Conservation (phyloP, 2,329 filamentous ascomycete genomes). For the Monosporascus ibericus region DNA sequence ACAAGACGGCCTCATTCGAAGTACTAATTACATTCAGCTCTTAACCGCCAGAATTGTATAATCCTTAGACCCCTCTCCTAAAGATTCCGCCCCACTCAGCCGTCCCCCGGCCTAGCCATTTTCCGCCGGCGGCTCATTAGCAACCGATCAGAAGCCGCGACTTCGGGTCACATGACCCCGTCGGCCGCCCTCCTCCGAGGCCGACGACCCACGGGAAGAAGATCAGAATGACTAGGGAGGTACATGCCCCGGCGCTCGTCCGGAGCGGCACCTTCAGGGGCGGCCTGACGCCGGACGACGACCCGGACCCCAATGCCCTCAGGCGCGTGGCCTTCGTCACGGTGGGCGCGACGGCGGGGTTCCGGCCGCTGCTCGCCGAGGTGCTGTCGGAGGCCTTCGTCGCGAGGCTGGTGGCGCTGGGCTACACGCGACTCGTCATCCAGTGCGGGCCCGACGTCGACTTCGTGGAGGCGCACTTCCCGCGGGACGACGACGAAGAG, state of each 20-base stretch:
- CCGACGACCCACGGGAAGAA: too few relatives aligned
- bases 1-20: too few relatives aligned
- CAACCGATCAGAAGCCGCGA: too few relatives aligned
- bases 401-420: constrained; percentile 45
- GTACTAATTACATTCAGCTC: too few relatives aligned
- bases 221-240: too few relatives aligned
- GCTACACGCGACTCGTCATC: constrained; percentile 67
- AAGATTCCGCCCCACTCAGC: too few relatives aligned
- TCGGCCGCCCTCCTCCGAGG: too few relatives aligned
- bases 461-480: constrained; percentile 38
- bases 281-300: not conserved
- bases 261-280: not conserved
- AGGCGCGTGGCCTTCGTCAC: constrained; percentile 67
- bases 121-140: too few relatives aligned
- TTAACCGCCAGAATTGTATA: too few relatives aligned
- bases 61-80: too few relatives aligned
- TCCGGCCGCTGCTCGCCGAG: constrained; percentile 63
- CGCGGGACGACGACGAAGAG: not conserved
- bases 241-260: not conserved
- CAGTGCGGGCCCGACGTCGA: constrained; percentile 73
- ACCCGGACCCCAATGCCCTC: not conserved
- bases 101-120: too few relatives aligned
- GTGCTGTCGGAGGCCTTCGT: constrained; percentile 60
- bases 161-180: too few relatives aligned
- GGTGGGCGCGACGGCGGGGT: constrained; percentile 85